Evolutionary conservation across 2,329 filamentous ascomycete species (phyloP).

Genomic region (Nigrograna mackinnonii): DNA sequence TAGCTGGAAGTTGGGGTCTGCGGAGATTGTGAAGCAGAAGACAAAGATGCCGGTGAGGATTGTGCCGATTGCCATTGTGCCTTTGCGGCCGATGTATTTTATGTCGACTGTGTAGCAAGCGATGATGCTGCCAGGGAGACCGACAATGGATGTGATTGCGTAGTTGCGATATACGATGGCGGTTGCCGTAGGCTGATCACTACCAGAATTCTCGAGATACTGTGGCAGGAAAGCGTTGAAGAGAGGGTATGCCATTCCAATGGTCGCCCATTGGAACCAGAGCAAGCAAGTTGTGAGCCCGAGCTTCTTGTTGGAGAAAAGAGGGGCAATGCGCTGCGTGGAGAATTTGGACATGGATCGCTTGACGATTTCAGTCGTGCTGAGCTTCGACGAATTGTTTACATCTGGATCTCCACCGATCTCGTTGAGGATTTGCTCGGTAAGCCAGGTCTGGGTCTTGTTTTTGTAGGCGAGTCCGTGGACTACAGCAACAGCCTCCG

Average conservation of each 20-base stretch:
- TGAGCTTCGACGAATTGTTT: constrained; percentile 42
- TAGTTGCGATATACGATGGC: constrained; percentile 73
- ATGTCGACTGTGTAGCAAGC: constrained; percentile 74
- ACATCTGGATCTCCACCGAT: constrained; percentile 55
- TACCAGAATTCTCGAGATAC: constrained; percentile 68
- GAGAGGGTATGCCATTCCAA: constrained; percentile 84
- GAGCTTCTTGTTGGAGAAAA: constrained; percentile 57
- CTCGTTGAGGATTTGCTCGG: constrained; percentile 65
- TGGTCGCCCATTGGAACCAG: constrained; percentile 81
- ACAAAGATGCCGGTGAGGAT: constrained; percentile 70
- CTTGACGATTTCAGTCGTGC: constrained; percentile 55
- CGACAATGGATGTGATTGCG: constrained; percentile 75
- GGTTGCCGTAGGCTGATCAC: constrained; percentile 22
- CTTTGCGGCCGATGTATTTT: constrained; percentile 72
- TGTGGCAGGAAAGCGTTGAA: constrained; percentile 92
- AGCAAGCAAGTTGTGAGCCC: constrained; percentile 56
- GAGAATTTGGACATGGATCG: constrained; percentile 70
- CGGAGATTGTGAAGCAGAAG: constrained; percentile 66
- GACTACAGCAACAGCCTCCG: constrained; percentile 78
- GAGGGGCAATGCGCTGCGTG: constrained; percentile 65
- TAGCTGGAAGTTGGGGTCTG: constrained; percentile 61
- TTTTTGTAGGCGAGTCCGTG: constrained; percentile 78
- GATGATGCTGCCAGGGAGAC: constrained; percentile 76
- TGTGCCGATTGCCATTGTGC: constrained; percentile 71
- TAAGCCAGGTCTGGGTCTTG: constrained; percentile 57